These are phyloP conservation scores for Oryza longistaminata DNA, from an alignment of 176 grass and related monocot species.

Conservation along the genomic window DNA sequence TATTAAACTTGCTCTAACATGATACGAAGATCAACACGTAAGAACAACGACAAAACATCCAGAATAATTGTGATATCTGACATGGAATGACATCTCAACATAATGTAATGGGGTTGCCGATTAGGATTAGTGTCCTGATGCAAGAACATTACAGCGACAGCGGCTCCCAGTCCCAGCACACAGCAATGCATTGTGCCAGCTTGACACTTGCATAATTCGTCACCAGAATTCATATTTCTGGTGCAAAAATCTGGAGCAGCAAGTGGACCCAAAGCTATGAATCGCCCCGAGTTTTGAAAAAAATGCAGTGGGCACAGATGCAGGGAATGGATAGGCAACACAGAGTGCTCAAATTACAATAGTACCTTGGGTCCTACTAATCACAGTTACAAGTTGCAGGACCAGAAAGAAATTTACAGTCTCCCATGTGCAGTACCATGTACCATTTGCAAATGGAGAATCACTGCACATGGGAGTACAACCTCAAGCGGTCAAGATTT, in stretches of 20 bases:
- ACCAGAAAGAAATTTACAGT: slow-evolving; percentile 35
- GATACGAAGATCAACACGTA: slow-evolving; percentile 8
- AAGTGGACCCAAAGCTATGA: slow-evolving; percentile 29
- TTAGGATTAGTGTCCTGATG: slow-evolving; percentile 14
- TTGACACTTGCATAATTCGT: slow-evolving; percentile 29
- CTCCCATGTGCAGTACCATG: slow-evolving; percentile 51
- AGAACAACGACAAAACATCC: slow-evolving; percentile 2
- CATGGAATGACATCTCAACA: slow-evolving; percentile 34
- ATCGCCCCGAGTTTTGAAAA: slow-evolving; percentile 30
- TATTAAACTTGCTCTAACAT: too few relatives aligned
- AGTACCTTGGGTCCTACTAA: slow-evolving; percentile 25
- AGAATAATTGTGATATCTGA: slow-evolving; percentile 45
- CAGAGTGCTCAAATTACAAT: slow-evolving; percentile 26
- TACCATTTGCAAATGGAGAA: slow-evolving; percentile 55
- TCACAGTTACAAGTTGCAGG: slow-evolving; percentile 49
- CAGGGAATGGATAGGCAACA: slow-evolving; percentile 39
- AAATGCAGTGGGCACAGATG: slow-evolving; percentile 37
- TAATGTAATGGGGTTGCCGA: slow-evolving; percentile 17
- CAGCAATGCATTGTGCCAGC: slow-evolving; percentile 38
- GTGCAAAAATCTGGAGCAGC: slow-evolving; percentile 45
- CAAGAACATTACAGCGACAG: slow-evolving; percentile 30
- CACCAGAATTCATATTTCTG: slow-evolving; percentile 20
- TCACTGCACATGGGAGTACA: slow-evolving; percentile 69
- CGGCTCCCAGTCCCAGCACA: slow-evolving; percentile 27
- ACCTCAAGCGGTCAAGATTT: slow-evolving; percentile 46